Evolutionary conservation across 2,329 filamentous ascomycete genomes (phyloP), one percentile per base, ranked within the genome.

Genomic region (Lasiodiplodia citricola): DNA sequence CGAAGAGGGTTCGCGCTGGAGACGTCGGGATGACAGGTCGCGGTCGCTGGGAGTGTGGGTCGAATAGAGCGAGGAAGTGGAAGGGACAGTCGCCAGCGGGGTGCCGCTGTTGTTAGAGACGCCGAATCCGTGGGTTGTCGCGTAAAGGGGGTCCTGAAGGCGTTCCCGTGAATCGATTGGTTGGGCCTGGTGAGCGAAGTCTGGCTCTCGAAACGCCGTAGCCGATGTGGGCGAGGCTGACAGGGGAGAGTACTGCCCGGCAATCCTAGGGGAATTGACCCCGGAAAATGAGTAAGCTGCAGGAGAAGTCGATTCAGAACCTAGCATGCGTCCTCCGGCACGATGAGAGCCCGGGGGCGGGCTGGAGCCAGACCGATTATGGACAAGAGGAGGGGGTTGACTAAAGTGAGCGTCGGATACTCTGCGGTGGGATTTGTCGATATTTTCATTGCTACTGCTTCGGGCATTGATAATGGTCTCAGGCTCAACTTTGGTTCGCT

Each of bases 401-500:
- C 77, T 75, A 25, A 74, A 70, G 21, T 76, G 75, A 6, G 71
- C 72, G 21, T 73, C 74, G 67, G 77, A 78, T 28, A 76, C 68
- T 60, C 75, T 74, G 69, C 76, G 73, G 18, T 72, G 73, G 38
- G 70, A 55, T 50, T 74, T 75, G 10, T 80, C 77, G 16, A 71
- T 60, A 47, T 76, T 72, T 28, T 79, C 77, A 31, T 78, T 69
- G 66, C 75, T 77, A 65, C 71, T 77, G 57, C 74, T 76, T 65
- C 74, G 74, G 18, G 74, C 76, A n/a, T 75, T 76, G 21, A 69
- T 72, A 52, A 68, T 78, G 7, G 73, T 75, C 44, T 83, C 81
- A 14, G 76, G 74, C 67, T 83, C 81, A 6, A 83, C 70, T 69
- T 78, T 83, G 7, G 81, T 80, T 60, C 81, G 78, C 70, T 84